Percentiles rank a stretch among this genome's conserved stretches.
Evolutionary conservation across 306 rosid genomes (phyloP).

Genomic region (Lathyrus tuberosus): DNA sequence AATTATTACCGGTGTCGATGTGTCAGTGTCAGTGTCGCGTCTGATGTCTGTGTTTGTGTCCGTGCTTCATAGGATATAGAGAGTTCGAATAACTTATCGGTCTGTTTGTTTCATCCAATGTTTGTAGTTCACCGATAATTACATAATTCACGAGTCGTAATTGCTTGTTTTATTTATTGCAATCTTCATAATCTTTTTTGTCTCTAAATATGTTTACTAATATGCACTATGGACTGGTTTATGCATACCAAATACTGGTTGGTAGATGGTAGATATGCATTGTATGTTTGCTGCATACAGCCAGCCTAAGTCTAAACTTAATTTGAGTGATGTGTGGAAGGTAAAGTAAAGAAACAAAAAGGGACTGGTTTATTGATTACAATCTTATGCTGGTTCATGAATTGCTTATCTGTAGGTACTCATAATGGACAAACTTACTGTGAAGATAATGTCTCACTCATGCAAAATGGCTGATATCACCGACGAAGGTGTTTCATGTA

Average conservation of each 20-base stretch:
- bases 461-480: slow-evolving; percentile 99
- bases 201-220: slow-evolving; percentile 25
- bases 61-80: no score
- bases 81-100: no score
- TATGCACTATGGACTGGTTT: slow-evolving; percentile 26
- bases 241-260: neutral
- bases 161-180: slow-evolving; percentile 31
- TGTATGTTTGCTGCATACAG: slow-evolving; percentile 28
- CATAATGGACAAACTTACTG: slow-evolving; percentile 93
- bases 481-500: slow-evolving; percentile 97
- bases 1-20: no score
- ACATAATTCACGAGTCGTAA: slow-evolving; percentile 10
- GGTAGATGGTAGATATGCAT: slow-evolving; percentile 8
- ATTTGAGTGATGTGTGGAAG: slow-evolving; percentile 34
- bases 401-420: slow-evolving; percentile 70
- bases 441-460: slow-evolving; percentile 92
- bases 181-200: slow-evolving; percentile 13
- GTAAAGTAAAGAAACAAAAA: slow-evolving; percentile 29
- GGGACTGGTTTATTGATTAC: slow-evolving; percentile 10
- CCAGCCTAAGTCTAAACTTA: slow-evolving; percentile 19
- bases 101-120: slow-evolving; percentile 23
- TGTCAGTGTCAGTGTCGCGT: no score
- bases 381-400: slow-evolving; percentile 34
- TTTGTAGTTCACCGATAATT: slow-evolving; percentile 8
- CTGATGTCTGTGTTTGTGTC: no score